Base-by-base conservation (phyloP, 2,329 filamentous ascomycete species). In the Pyrenophora tritici-repentis region DNA sequence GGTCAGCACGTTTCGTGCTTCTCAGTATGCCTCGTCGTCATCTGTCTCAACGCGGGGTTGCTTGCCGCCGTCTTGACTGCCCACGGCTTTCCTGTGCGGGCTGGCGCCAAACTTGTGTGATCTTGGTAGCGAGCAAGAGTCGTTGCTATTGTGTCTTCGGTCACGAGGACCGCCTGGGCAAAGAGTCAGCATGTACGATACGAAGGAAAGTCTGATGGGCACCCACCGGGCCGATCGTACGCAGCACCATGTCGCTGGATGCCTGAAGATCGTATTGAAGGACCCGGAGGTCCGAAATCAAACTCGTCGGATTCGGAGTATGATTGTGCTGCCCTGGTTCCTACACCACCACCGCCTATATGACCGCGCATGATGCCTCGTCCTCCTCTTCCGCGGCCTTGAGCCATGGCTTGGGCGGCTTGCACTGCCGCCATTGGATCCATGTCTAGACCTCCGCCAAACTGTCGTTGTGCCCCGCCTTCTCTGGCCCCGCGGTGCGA, bases 1-100 rank as follows among this genome's bases (percentile, higher is more conserved):
- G 9, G 13, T 29, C 13, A 17, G 8, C 40, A 33, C 22, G 6
- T 20, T 17, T 34, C 12, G 6, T 34, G 9, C n/a, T 12, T 33
- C 18, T 53, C 29, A 58, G 41, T 42, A 59, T 13, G 20, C 53
- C 16, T 56, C 54, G 18, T 61, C 55, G 20, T 62, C 55, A 49
- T 61, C 56, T 17, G 60, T 58, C 13, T 63, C 58, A 34, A 46
- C 56, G 17, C 54, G 53, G 14, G 60, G 18, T 18, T 61, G 58
- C 17, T 44, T 60, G 22, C 42, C 49, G 35, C 39, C 42, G 34
- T 44, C 38, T 20, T 39, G 54, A 24, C 41, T 38, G 16, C 20
- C 42, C 22, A 17, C 24, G 17, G 22, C 26, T 24, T 29, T 35
- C 14, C 32, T 31, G 26, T 37, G 24, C 20, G 44, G 41, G 22